phyloP scores from a whole-genome alignment of 495 filamentous ascomycete species.

The Astrothelium subdiscretum region DNA sequence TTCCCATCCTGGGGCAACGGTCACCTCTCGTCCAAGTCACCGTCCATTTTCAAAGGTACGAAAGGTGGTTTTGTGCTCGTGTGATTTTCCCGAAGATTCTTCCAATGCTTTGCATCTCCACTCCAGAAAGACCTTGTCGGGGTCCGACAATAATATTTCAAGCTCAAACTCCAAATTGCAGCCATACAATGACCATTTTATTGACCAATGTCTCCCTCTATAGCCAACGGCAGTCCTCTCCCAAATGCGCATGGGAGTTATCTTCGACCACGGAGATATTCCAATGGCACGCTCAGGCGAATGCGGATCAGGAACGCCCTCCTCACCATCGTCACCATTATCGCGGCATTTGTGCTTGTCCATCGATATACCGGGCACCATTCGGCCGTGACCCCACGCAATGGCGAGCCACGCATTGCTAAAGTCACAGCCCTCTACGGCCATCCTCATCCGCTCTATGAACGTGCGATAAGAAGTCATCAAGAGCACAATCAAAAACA shows the following conservation, averaged over 20 bases:
- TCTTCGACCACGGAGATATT: not conserved
- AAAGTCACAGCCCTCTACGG: slow-evolving; percentile 6
- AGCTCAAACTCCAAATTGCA: not conserved
- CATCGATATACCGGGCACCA: not conserved
- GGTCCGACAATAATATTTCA: not conserved
- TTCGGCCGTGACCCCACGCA: not conserved
- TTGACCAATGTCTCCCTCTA: not conserved
- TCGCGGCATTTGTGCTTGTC: not conserved
- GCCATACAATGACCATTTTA: not conserved
- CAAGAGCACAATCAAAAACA: slow-evolving; percentile 27
- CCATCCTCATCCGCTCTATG: slow-evolving; percentile 22
- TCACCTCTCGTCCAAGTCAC: not conserved
- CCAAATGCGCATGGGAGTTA: not conserved
- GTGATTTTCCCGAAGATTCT: not conserved
- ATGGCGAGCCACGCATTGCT: slow-evolving; percentile 2
- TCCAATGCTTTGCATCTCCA: not conserved
- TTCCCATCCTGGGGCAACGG: not conserved
- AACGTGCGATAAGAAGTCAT: slow-evolving; percentile 33
- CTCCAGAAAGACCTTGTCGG: not conserved
- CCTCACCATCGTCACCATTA: not conserved
- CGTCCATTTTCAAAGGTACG: not conserved
- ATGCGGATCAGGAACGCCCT: not conserved
- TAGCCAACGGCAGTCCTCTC: not conserved
- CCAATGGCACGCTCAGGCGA: not conserved
- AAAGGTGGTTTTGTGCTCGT: not conserved